Base-by-base conservation (phyloP, 352 stramenopile species). In the Pythium catenulatum region DNA sequence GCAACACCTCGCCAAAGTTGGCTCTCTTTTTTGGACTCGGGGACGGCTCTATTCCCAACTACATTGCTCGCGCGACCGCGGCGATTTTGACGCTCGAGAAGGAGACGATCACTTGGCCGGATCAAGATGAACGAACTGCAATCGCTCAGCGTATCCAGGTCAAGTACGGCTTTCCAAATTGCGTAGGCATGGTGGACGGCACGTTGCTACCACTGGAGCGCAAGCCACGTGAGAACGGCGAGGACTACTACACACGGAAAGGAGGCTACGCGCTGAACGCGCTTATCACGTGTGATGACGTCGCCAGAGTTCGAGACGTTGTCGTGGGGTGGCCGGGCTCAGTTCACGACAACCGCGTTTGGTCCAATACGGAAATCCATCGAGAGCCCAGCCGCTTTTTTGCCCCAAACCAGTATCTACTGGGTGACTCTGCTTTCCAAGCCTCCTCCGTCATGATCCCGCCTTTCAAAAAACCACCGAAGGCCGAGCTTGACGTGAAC, bases 171-270 rank as follows among this genome's bases (percentile, higher is more conserved):
- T 88, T 88, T 41, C 41, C 66, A 3, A 86, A 90, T 27, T 90
- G 86, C 41, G 37, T 90, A 6, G 81, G 86, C 4, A 36, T 88
- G 17, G 70, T 86, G 1, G 86, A 90, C 34, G 81, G 81, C 19
- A 90, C 81, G 6, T 58, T 88, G 11, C 39, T 90, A 1, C 86
- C 86, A 41, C 58, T 90, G 1, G 80, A 70, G 13, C 78, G 52
- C 30, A 88, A 87, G 54, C 77, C 83, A 4, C 0, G 17, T 4
- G 39, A 63, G 14, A 81, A 90, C 23, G 80, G 72, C 14, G 80
- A 92, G 21, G 86, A 86, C n/a, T 92, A 91, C 41, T 92, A 83
- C 36, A 81, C 77, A 14, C 41, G 80, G 0, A 91, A 91, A n/a
- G 82, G 82, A 27, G 45, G 54, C 19, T 90, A 90, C 50, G 68